Conservation (phyloP, 1,284 basidiomycete species). For the Kwoniella shivajii region DNA sequence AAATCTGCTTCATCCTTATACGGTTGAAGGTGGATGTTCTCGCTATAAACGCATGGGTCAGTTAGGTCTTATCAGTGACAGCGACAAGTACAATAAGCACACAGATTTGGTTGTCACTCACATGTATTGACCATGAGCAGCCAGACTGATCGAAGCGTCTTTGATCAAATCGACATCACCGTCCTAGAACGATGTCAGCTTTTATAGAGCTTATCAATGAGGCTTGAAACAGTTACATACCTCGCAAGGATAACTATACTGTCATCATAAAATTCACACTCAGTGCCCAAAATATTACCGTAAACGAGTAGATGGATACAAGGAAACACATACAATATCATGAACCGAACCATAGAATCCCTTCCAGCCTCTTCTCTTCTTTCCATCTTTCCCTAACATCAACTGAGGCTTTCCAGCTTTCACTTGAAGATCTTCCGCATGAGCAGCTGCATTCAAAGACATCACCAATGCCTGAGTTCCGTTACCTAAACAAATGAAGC, state of each 20-base stretch:
- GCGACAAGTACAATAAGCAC: neutral
- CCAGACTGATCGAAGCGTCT: slow-evolving; percentile 80
- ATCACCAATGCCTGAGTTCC: slow-evolving; percentile 90
- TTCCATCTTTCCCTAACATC: slow-evolving; percentile 49
- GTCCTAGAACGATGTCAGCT: slow-evolving; percentile 69
- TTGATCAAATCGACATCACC: slow-evolving; percentile 76
- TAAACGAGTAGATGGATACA: neutral
- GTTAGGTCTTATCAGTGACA: too few relatives aligned
- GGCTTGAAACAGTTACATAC: too few relatives aligned
- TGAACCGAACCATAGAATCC: slow-evolving; percentile 88
- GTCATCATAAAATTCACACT: neutral
- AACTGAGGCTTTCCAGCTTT: slow-evolving; percentile 51
- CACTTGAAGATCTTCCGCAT: slow-evolving; percentile 65
- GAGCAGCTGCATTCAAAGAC: slow-evolving; percentile 87
- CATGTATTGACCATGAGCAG: slow-evolving; percentile 85
- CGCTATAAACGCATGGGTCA: slow-evolving; percentile 53
- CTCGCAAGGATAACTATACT: slow-evolving; percentile 84
- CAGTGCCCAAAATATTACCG: slow-evolving; percentile 11
- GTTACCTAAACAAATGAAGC: slow-evolving; percentile 61
- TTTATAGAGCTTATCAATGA: too few relatives aligned
- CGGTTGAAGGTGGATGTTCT: slow-evolving; percentile 84
- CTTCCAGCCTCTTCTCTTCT: slow-evolving; percentile 60
- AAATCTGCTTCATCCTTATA: slow-evolving; percentile 77
- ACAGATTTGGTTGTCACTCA: slow-evolving; percentile 26
- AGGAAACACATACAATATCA: slow-evolving; percentile 65